Evolutionary conservation across 768 basidiomycete species (phyloP).

Genomic region (Nidularia pulvinata): DNA sequence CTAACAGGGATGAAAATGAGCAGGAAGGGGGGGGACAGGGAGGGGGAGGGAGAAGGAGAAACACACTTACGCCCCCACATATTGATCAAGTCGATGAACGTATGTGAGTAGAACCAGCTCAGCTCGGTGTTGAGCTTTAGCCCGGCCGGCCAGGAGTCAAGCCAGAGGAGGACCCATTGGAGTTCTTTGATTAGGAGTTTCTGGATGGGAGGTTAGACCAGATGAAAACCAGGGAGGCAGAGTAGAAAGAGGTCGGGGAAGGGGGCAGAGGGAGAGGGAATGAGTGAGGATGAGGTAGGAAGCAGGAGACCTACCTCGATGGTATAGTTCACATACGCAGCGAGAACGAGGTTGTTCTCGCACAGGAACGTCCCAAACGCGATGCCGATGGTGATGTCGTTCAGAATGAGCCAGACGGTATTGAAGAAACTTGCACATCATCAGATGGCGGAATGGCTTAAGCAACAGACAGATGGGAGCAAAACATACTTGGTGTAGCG

Average conservation of each 20-base stretch:
- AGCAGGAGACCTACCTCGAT: constrained; percentile 34
- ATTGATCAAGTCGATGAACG: constrained; percentile 62
- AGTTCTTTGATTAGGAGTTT: constrained; percentile 43
- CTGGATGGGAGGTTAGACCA: constrained; percentile 12
- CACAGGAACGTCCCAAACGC: constrained; percentile 70
- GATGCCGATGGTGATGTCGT: constrained; percentile 86
- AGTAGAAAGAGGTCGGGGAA: too few species aligned
- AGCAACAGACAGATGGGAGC: neutral
- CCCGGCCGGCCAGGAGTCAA: constrained; percentile 96
- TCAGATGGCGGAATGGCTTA: neutral
- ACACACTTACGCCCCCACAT: constrained; percentile 70
- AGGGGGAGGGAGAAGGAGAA: constrained; percentile 4
- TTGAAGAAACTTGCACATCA: constrained; percentile 75
- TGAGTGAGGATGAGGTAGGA: neutral
- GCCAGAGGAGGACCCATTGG: constrained; percentile 66
- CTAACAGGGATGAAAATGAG: too few species aligned
- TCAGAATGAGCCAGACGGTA: constrained; percentile 86
- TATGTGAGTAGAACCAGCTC: constrained; percentile 80
- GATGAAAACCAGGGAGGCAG: too few species aligned
- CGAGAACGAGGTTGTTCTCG: constrained; percentile 58
- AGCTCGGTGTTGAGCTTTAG: constrained; percentile 96
- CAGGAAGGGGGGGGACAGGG: too few species aligned
- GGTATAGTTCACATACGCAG: constrained; percentile 26
- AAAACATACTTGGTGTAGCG: constrained; percentile 66
- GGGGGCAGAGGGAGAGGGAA: neutral